Evolutionary conservation across 495 filamentous ascomycete genomes (phyloP).

Genomic region (Penicillium canariense): DNA sequence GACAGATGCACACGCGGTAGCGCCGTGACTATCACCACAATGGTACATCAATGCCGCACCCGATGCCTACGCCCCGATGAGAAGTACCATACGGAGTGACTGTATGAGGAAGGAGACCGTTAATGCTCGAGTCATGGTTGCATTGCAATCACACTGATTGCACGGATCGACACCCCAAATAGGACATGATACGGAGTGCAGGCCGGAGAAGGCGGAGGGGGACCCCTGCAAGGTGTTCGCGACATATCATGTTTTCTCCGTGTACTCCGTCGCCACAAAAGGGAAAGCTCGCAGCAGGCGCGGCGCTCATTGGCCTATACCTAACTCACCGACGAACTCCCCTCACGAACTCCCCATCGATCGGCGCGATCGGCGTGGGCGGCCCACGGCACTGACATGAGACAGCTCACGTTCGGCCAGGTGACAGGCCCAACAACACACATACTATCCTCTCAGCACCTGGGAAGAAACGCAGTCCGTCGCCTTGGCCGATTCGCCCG

Average conservation of each 20-base stretch:
- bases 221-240: constrained; percentile 4
- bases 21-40: neutral
- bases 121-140: neutral
- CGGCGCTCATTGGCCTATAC: neutral
- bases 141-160: neutral
- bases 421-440: constrained; percentile 16
- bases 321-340: constrained; percentile 9
- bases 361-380: constrained; percentile 16
- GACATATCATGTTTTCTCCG: constrained; percentile 11
- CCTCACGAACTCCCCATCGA: constrained; percentile 18
- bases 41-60: neutral
- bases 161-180: neutral
- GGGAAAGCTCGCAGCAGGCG: neutral
- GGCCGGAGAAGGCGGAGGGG: neutral
- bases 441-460: neutral
- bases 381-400: constrained; percentile 21
- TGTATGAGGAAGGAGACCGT: neutral
- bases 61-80: neutral
- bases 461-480: too few species aligned
- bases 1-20: neutral
- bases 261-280: neutral
- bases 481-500: neutral
- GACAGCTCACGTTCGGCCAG: constrained; percentile 23
- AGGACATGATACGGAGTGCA: neutral
- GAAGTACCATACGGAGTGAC: neutral